These are phyloP conservation scores for Panaeolus cyanescens DNA, from an alignment of 768 basidiomycete species.

Conservation along the genomic window DNA sequence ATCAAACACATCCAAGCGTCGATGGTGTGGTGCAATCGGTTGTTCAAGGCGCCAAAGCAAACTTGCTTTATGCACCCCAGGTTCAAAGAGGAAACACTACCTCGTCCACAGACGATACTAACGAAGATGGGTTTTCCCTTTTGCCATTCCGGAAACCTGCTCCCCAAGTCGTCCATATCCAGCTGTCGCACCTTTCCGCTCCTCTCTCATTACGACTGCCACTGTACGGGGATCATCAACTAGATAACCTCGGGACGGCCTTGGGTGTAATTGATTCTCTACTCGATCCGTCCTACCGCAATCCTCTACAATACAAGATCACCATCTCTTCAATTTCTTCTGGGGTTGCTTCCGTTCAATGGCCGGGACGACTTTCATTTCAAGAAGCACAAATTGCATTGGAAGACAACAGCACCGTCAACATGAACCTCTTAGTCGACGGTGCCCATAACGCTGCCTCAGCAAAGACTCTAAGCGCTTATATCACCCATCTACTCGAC, in stretches of 20 bases:
- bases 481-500: conserved; percentile 47
- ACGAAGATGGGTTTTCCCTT: conserved; percentile 23
- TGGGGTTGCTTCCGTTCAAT: conserved; percentile 64
- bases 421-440: conserved; percentile 68
- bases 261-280: conserved; percentile 62
- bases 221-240: conserved; percentile 82
- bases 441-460: conserved; percentile 94
- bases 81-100: conserved; percentile 39
- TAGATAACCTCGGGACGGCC: conserved; percentile 79
- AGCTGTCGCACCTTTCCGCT: conserved; percentile 43
- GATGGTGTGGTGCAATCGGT: conserved; percentile 40
- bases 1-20: conserved; percentile 57
- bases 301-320: conserved; percentile 30
- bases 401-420: background rate
- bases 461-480: conserved; percentile 63
- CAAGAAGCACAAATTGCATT: conserved; percentile 35
- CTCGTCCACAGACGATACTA: conserved; percentile 33
- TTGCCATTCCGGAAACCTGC: conserved; percentile 21
- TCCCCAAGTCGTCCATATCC: conserved; percentile 42
- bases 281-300: conserved; percentile 31
- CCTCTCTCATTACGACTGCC: conserved; percentile 56
- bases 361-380: conserved; percentile 88
- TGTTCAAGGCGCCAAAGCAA: conserved; percentile 41
- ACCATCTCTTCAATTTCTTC: conserved; percentile 46
- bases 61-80: conserved; percentile 33